Base-by-base conservation (phyloP, 495 filamentous ascomycete genomes). In the Clohesyomyces aquaticus region DNA sequence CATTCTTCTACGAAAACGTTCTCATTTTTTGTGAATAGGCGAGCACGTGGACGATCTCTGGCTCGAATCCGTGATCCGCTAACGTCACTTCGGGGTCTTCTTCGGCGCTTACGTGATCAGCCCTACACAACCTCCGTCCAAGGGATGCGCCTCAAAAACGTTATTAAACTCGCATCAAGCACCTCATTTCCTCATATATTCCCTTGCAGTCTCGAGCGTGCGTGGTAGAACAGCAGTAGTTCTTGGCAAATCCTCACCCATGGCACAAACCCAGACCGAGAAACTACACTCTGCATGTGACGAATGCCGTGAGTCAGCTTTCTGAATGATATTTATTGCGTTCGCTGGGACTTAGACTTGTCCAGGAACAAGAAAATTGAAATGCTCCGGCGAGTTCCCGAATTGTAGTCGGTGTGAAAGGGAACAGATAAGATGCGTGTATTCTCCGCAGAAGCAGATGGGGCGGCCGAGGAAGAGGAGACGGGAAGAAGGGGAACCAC, bases 381-480 rank as follows among this genome's bases (percentile, higher is more conserved):
- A 73, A 60, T 77, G 75, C 58, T 69, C 68, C 3, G 71, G 75
- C 43, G 66, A 66, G 16, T 32, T 35, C 10, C 69, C 71, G 16
- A 11, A 45, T 14, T 77, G 75, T 49, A 35, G 53, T 19, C 63
- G 75, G 48, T 77, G 75, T 54, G 35, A 32, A 14, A 21, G 59
- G 38, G 74, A 77, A 46, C 43, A 43, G 3, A 66, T 77, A n/a
- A 9, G 50, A 52, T 77, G 75, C 45, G 55, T 73, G 18, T 77
- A 76, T 63, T 75, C 72, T 22, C 56, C 65, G 10, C 75, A 76
- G 55, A 76, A 75, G 58, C 69, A 23, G 11, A 76, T 75, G 74
- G 74, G 74, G 11, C 54, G 74, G 27, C 74, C 74, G 12, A 67
- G 64, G 55, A 76, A 76, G 55, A 60, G 74, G 32, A 63, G 61